Base-by-base conservation (phyloP, 805 yeast species). In the Candida sphagnicola region DNA sequence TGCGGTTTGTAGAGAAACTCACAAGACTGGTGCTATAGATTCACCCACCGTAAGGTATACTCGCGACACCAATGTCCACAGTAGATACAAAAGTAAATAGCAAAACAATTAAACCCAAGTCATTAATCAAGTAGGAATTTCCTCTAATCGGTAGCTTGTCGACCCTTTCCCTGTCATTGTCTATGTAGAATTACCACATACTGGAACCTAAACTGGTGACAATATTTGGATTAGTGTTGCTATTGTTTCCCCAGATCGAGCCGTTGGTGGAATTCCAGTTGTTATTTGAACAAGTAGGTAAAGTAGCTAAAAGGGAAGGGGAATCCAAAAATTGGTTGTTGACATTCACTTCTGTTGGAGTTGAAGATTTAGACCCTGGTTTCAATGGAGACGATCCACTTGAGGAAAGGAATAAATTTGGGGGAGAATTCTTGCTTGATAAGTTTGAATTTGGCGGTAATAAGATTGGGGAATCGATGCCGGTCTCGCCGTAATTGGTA, bases 341-440 rank as follows among this genome's bases (percentile, higher is more conserved):
- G 18, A 35, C 23, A 16, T 13, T 35, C 18, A 35, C 19, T 10
- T 18, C 32, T 5, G 44, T 28, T 15, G 40, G 37, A n/a, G 36
- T 38, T 17, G 36, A 12, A n/a, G 37, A 13, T 19, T 26, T 40
- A 2, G 16, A 14, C 29, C 28, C 13, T 4, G 35, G 23, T 24
- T 35, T 37, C 28, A 33, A 23, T 4, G 35, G 35, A 13, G 28
- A 19, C 12, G 35, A 39, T 16, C 24, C 17, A 10, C 13, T 24
- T 12, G 42, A 38, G 21, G 46, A 40, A 21, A 53, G 43, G 21
- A 51, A 47, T 42, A 55, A 46, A 40, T 49, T 53, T 28, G 59
- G 57, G 10, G 62, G 60, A 11, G 60, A 54, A 37, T 37, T 43
- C 28, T 45, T 52, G 28, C 35, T 39, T 6, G 48, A 39, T 5